Conservation (phyloP, 2,329 filamentous ascomycete genomes). For the Sporothrix pallida region DNA sequence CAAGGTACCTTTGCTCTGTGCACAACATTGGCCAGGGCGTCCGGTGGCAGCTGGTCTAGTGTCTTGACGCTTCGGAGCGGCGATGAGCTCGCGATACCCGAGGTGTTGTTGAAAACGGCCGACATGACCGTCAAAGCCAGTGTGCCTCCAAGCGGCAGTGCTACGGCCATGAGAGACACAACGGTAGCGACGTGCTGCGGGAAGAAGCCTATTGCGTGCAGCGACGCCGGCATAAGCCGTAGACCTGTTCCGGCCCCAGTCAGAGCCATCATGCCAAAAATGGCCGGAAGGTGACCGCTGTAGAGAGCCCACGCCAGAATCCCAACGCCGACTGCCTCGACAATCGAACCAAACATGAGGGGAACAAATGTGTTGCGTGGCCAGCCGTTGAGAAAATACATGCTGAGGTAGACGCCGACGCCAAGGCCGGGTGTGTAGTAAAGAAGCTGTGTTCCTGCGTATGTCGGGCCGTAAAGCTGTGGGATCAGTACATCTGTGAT, state of each 20-base stretch:
- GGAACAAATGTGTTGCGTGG: conserved; percentile 67
- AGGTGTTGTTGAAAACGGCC: conserved; percentile 68
- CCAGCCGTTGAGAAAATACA: conserved; percentile 64
- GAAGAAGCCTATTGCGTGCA: conserved; percentile 69
- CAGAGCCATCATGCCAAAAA: conserved; percentile 71
- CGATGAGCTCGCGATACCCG: conserved; percentile 41
- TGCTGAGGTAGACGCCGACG: conserved; percentile 62
- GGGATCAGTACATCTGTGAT: conserved; percentile 35
- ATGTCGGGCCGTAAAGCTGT: conserved; percentile 28
- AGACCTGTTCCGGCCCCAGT: conserved; percentile 67
- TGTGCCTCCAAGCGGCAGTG: conserved; percentile 67
- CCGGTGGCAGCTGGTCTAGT: conserved; percentile 46
- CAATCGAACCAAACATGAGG: conserved; percentile 60
- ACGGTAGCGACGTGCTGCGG: conserved; percentile 62
- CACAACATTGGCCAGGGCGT: conserved; percentile 48
- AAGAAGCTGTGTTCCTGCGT: conserved; percentile 49
- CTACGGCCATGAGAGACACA: conserved; percentile 64
- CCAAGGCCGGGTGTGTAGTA: conserved; percentile 69
- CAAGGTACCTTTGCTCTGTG: conserved; percentile 49
- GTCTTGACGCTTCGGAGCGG: conserved; percentile 46
- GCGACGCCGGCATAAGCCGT: conserved; percentile 65
- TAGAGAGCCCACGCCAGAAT: conserved; percentile 59
- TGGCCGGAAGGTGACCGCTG: conserved; percentile 27
- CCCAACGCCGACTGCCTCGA: conserved; percentile 64
- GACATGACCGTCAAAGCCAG: conserved; percentile 71